phyloP scores from a whole-genome alignment of 768 basidiomycete genomes.

The Trametes cubensis region DNA sequence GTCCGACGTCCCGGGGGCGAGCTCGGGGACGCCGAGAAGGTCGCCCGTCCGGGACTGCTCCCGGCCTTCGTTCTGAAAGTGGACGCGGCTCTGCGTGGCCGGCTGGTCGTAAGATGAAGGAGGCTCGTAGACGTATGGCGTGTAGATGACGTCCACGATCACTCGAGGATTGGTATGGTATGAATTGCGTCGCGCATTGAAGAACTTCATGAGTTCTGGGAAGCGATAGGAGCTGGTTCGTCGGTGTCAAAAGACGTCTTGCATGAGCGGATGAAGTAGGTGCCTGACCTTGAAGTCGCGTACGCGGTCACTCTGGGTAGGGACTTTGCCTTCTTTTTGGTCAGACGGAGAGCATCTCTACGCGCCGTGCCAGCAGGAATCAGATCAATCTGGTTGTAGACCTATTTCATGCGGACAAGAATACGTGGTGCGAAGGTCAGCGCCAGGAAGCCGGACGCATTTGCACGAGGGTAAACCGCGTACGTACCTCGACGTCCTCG shows the following conservation, averaged over 20 bases:
- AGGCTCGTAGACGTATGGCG: constrained; percentile 82
- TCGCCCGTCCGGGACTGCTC: constrained; percentile 54
- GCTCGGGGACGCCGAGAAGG: constrained; percentile 76
- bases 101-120: constrained; percentile 15
- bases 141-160: constrained; percentile 94
- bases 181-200: constrained; percentile 77
- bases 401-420: constrained; percentile 44
- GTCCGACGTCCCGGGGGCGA: constrained; percentile 44
- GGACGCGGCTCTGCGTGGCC: constrained; percentile 23
- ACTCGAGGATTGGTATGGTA: constrained; percentile 86
- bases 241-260: constrained; percentile 7
- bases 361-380: constrained; percentile 95
- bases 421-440: constrained; percentile 1
- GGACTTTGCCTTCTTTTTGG: constrained; percentile 93
- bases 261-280: not conserved
- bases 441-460: not conserved
- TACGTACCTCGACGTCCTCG: constrained; percentile 61
- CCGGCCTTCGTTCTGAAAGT: constrained; percentile 26
- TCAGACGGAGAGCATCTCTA: constrained; percentile 84
- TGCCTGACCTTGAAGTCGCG: constrained; percentile 81
- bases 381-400: constrained; percentile 91
- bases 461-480: not conserved
- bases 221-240: constrained; percentile 85
- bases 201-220: constrained; percentile 85
- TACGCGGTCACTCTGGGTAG: constrained; percentile 95